These are phyloP conservation scores for Dryas drummondii DNA, from an alignment of 306 rosid genomes.

Conservation along the genomic window DNA sequence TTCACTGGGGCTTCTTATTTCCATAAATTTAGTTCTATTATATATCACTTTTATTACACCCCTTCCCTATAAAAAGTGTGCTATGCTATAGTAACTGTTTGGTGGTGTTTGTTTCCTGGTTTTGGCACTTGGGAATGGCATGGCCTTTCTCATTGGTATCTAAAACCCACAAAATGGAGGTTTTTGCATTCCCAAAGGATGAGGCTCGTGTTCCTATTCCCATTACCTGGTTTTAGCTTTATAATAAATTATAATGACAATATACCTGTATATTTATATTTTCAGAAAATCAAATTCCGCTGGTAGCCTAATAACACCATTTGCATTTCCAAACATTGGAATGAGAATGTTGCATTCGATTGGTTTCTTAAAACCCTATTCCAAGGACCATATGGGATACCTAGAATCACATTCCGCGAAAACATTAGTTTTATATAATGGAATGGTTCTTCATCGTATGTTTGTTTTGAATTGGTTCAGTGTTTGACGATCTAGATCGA, in stretches of 20 bases:
- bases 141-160: background rate
- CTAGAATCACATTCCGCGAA: background rate
- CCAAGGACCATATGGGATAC: background rate
- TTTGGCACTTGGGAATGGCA: background rate
- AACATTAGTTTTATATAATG: background rate
- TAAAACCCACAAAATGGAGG: background rate
- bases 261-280: too few species aligned
- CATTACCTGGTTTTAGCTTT: background rate
- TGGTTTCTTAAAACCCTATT: background rate
- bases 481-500: background rate
- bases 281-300: too few species aligned
- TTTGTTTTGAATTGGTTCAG: background rate
- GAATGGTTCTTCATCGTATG: background rate
- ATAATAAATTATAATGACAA: background rate
- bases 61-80: background rate
- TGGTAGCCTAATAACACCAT: background rate
- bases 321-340: background rate
- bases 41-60: background rate
- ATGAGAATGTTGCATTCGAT: background rate
- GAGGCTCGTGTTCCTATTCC: background rate
- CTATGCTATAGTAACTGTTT: background rate
- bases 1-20: too few species aligned
- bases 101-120: background rate
- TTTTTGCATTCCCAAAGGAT: background rate
- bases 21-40: background rate